Conservation (phyloP, 2,329 filamentous ascomycete species). For the Phoma sp. region DNA sequence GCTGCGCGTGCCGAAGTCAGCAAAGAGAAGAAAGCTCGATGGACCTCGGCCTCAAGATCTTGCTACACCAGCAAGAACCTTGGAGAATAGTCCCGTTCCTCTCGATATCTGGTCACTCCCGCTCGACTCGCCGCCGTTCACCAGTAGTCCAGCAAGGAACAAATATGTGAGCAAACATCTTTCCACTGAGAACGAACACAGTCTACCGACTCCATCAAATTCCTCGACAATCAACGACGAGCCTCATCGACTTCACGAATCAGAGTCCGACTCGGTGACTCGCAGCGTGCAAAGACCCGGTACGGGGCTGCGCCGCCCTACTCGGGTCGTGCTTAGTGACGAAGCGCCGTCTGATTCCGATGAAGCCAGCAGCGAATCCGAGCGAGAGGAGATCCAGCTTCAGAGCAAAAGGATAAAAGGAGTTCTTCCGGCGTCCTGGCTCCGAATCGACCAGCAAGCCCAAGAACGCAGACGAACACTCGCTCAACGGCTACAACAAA, state of each 20-base stretch:
- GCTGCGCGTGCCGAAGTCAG: slow-evolving; percentile 19
- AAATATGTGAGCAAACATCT: slow-evolving; percentile 9
- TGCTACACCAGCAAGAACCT: slow-evolving; percentile 15
- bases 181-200: slow-evolving; percentile 17
- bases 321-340: slow-evolving; percentile 28
- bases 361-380: slow-evolving; percentile 33
- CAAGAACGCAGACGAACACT: slow-evolving; percentile 33
- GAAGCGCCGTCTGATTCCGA: slow-evolving; percentile 26
- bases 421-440: slow-evolving; percentile 58
- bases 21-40: slow-evolving; percentile 33
- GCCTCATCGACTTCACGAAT: slow-evolving; percentile 16
- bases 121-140: slow-evolving; percentile 52
- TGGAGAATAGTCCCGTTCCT: slow-evolving; percentile 14
- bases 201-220: slow-evolving; percentile 40
- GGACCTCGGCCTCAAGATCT: slow-evolving; percentile 18
- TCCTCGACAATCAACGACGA: slow-evolving; percentile 38
- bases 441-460: slow-evolving; percentile 53
- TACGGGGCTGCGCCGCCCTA: slow-evolving; percentile 18
- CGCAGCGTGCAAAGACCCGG: slow-evolving; percentile 21
- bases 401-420: slow-evolving; percentile 53
- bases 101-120: slow-evolving; percentile 48
- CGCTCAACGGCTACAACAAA: slow-evolving; percentile 20
- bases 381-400: slow-evolving; percentile 42
- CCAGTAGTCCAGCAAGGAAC: slow-evolving; percentile 35
- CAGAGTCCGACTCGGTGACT: slow-evolving; percentile 31